Conservation (phyloP, 1,284 basidiomycete species). For the Ustilago sp. region DNA sequence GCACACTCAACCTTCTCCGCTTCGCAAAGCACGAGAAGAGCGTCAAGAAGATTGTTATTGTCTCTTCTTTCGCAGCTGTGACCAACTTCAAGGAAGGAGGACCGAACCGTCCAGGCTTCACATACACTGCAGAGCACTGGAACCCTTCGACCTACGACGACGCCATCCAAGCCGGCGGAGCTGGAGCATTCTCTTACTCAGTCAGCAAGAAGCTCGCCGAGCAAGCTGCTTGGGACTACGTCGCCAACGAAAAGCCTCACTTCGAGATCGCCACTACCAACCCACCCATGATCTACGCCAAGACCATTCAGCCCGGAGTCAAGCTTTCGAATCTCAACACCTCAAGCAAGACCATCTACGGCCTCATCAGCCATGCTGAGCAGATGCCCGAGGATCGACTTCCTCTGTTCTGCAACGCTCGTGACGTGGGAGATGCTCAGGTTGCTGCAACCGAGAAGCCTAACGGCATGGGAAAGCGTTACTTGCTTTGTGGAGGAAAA, state of each 20-base stretch:
- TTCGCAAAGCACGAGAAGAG: constrained; percentile 58
- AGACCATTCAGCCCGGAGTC: constrained; percentile 53
- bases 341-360: constrained; percentile 58
- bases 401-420: constrained; percentile 67
- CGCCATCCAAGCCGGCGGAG: constrained; percentile 50
- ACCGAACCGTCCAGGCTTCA: constrained; percentile 58
- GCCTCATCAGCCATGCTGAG: constrained; percentile 52
- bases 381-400: constrained; percentile 65
- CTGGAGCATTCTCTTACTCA: constrained; percentile 60
- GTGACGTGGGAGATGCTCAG: constrained; percentile 65
- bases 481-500: constrained; percentile 55
- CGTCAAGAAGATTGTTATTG: constrained; percentile 65
- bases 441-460: constrained; percentile 53
- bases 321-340: constrained; percentile 59
- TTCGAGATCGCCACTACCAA: constrained; percentile 57
- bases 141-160: constrained; percentile 58
- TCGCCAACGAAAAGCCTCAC: constrained; percentile 49
- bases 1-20: constrained; percentile 65
- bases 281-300: constrained; percentile 65
- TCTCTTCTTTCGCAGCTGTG: constrained; percentile 64
- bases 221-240: constrained; percentile 62
- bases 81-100: constrained; percentile 58
- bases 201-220: constrained; percentile 65
- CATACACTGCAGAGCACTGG: constrained; percentile 60
- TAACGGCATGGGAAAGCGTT: constrained; percentile 51